Evolutionary conservation across 176 grass and related monocot genomes (phyloP), one percentile per base, ranked within the genome.

Genomic region (Elaeis guineensis): DNA sequence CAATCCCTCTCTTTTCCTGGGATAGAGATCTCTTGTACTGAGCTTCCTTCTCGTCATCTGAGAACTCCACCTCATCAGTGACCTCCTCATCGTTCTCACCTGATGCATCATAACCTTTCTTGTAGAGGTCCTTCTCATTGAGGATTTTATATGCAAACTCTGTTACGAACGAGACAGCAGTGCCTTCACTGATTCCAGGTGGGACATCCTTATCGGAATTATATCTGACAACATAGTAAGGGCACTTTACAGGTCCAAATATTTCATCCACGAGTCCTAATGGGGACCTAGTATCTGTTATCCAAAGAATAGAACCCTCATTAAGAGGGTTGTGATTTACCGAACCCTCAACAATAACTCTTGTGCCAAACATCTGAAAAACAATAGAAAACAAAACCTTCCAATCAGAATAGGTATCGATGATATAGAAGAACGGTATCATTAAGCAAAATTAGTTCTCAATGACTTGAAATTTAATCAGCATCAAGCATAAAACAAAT

Each of bases 181-280:
- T 85, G 50, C 93, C 87, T 23, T 69, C 51, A 77, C 61, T 69
- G 78, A 96, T 80, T 21, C 72, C 87, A 76, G 69, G 28, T 72
- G 87, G 87, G 17, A 92, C 67, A 21, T 89, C 87, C 61, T 83
- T 70, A 5, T 21, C 63, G 8, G 87, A 89, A 70, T 92, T 92
- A 73, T 81, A 98, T 57, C 93, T 72, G 25, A 92, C 69, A 5
- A 90, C 72, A 64, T 96, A 96, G 78, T 87, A 90, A 1, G 83
- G 92, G 23, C 76, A 82, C 57, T 96, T 96, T 21, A 90, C 92
- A 35, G 92, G 92, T 69, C 92, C 92, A 84, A 96, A 96, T 52
- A 90, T 57, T 69, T 96, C 92, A 61, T 90, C 92, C 21, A 96
- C 73, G 19, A 90, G 72, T 58, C 92, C 92, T 48, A 96, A 72